Conservation (phyloP, 1,284 basidiomycete species). For the Ustilago trichophora region DNA sequence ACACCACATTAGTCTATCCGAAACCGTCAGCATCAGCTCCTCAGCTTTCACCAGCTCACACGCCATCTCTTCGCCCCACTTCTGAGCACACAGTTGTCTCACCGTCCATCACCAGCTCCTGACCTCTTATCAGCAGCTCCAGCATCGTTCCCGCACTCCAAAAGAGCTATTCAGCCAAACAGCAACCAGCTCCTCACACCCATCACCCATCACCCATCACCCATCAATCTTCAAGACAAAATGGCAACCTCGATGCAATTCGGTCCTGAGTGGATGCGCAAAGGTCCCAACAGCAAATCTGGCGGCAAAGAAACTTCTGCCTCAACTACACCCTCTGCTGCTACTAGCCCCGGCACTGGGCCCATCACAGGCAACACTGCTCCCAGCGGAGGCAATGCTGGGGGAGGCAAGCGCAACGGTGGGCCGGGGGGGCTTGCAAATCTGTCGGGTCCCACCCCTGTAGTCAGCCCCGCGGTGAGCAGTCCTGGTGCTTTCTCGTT, state of each 20-base stretch:
- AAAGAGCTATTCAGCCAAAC: neutral
- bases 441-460: slow-evolving; percentile 34
- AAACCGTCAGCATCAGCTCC: neutral
- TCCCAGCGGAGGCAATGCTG: slow-evolving; percentile 6
- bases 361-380: slow-evolving; percentile 15
- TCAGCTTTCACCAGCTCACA: neutral
- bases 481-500: slow-evolving; percentile 59
- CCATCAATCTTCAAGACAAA: slow-evolving; percentile 9
- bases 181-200: neutral
- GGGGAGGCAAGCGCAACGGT: slow-evolving; percentile 35
- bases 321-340: slow-evolving; percentile 15
- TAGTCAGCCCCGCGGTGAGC: slow-evolving; percentile 37
- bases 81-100: neutral
- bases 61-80: neutral
- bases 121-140: slow-evolving; percentile 5
- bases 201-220: too few relatives aligned
- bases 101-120: neutral
- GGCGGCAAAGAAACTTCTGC: slow-evolving; percentile 34
- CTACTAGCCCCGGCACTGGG: slow-evolving; percentile 26
- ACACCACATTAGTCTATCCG: neutral
- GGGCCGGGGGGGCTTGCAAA: slow-evolving; percentile 30
- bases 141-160: neutral
- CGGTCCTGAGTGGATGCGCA: slow-evolving; percentile 65
- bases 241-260: slow-evolving; percentile 64
- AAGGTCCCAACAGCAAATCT: slow-evolving; percentile 50